Conservation (phyloP, 192 early-diverging fungal genomes). For the Gigaspora rosea region DNA sequence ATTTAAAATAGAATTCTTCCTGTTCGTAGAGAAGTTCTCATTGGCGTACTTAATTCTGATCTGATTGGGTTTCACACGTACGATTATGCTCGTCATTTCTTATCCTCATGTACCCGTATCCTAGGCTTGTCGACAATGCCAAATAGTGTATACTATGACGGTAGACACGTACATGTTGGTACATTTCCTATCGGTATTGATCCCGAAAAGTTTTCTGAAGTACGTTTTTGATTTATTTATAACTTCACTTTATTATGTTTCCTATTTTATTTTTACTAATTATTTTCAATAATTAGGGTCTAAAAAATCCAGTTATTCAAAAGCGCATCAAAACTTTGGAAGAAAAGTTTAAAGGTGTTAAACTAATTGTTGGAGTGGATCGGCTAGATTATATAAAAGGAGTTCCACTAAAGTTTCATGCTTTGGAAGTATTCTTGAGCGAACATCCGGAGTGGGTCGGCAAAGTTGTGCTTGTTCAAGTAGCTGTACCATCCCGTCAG, state of each 20-base stretch:
- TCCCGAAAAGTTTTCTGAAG: conserved; percentile 83
- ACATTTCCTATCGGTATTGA: conserved; percentile 99
- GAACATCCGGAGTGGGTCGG: conserved; percentile 90
- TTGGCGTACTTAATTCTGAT: conserved; percentile 90
- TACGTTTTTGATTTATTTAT: conserved; percentile 20
- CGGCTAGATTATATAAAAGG: conserved; percentile 99
- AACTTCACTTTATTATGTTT: not conserved
- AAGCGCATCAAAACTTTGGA: conserved; percentile 79
- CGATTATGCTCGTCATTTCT: conserved; percentile 98
- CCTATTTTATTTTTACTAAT: not conserved
- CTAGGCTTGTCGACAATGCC: conserved; percentile 91
- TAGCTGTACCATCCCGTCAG: conserved; percentile 96
- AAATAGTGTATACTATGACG: conserved; percentile 91
- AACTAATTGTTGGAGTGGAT: conserved; percentile 96
- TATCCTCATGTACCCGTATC: conserved; percentile 96
- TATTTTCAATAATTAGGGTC: conserved; percentile 51
- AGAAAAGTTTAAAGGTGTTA: conserved; percentile 81
- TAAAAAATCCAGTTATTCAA: conserved; percentile 68
- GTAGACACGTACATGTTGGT: conserved; percentile 91
- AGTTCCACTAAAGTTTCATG: conserved; percentile 98
- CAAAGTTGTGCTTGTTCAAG: conserved; percentile 93
- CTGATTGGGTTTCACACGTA: conserved; percentile 99
- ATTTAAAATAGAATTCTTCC: conserved; percentile 74
- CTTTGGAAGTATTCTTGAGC: conserved; percentile 88
- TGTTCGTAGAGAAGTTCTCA: conserved; percentile 89